Conservation (phyloP, 2,329 filamentous ascomycete genomes). For the Tolypocladium pustulatum region DNA sequence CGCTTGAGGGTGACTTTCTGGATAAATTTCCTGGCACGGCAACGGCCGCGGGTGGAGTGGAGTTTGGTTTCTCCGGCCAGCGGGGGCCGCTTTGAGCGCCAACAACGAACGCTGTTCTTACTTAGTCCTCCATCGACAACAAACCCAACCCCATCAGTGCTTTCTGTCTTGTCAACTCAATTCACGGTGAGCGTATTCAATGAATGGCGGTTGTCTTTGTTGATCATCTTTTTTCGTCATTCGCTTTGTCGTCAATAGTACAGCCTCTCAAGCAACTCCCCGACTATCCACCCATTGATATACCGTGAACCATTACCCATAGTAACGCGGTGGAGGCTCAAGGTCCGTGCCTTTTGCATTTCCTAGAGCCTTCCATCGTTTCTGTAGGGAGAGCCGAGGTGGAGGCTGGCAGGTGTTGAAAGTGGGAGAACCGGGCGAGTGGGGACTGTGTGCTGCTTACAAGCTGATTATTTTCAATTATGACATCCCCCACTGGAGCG, state of each 20-base stretch:
- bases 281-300: background rate
- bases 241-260: background rate
- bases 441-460: too few species aligned
- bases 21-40: slow-evolving; percentile 4
- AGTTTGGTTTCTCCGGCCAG: slow-evolving; percentile 1
- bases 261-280: background rate
- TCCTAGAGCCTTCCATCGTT: too few species aligned
- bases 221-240: background rate
- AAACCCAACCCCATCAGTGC: too few species aligned
- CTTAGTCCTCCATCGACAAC: background rate
- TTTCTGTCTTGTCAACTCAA: background rate
- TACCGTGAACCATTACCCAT: background rate
- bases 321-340: too few species aligned
- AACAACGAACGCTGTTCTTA: background rate
- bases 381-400: too few species aligned
- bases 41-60: background rate
- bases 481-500: background rate
- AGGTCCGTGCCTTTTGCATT: too few species aligned
- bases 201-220: background rate
- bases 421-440: background rate
- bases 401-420: too few species aligned
- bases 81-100: background rate
- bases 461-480: too few species aligned
- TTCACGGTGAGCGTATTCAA: background rate
- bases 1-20: background rate